Evolutionary conservation across 1,284 basidiomycete species (phyloP).

Genomic region (Cystobasidium pallidum): DNA sequence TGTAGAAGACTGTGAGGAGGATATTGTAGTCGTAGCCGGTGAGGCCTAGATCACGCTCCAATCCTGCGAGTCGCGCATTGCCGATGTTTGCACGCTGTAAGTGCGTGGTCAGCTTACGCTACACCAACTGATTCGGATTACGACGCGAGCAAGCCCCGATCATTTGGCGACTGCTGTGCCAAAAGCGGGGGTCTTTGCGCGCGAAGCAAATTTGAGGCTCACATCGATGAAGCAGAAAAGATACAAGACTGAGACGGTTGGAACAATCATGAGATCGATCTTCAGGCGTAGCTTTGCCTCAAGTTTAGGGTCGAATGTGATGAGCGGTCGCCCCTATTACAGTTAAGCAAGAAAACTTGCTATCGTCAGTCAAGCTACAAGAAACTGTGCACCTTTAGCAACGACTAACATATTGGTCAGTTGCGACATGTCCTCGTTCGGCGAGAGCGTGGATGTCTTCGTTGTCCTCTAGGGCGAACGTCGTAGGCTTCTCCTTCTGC

Average conservation of each 20-base stretch:
- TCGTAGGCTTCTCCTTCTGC: constrained; percentile 39
- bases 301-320: constrained; percentile 54
- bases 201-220: background rate
- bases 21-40: constrained; percentile 59
- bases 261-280: constrained; percentile 52
- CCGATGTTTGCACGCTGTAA: constrained; percentile 38
- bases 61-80: constrained; percentile 54
- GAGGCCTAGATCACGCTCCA: constrained; percentile 63
- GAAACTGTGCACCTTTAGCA: background rate
- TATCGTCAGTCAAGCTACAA: background rate
- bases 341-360: background rate
- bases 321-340: constrained; percentile 44
- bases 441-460: constrained; percentile 27
- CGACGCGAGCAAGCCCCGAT: too few species aligned
- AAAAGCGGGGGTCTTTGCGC: background rate
- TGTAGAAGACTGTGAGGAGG: constrained; percentile 43
- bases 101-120: too few species aligned
- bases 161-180: too few species aligned
- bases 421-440: constrained; percentile 21
- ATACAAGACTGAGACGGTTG: constrained; percentile 50
- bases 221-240: constrained; percentile 49
- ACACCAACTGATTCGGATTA: too few species aligned
- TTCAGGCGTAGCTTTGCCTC: constrained; percentile 50
- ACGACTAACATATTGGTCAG: constrained; percentile 29
- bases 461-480: constrained; percentile 13